Base-by-base conservation (phyloP, 2,329 filamentous ascomycete genomes). In the Botrytis byssoidea region DNA sequence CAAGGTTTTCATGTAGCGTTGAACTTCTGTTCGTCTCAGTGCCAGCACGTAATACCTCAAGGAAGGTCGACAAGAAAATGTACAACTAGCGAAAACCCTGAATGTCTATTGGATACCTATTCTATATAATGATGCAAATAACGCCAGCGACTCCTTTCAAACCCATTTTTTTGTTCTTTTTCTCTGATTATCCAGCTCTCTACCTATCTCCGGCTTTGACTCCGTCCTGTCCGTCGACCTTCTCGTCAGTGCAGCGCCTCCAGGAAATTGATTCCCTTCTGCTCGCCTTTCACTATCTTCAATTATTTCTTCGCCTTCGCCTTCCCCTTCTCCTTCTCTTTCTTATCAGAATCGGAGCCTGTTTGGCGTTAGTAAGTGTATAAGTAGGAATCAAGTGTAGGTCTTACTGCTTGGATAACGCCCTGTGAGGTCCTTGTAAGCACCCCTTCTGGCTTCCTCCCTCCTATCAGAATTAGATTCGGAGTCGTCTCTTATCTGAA, bases 361-460 rank as follows among this genome's bases (percentile, higher is more conserved):
- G 37, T 37, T 29, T 55, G 20, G 32, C 51, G 44, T 55, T 55
- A 55, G 32, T 12, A 55, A 12, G 12, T 1, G 16, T 29, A 29
- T 12, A 22, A 57, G 16, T 20, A 67, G 4, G 40, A 42, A 40
- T 29, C 22, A 20, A 35, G 9, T n/a, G 42, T 68, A 10, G 32
- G 3, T 8, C 46, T 40, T 22, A 40, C 32, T 18, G 1, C 20
- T 42, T 42, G 37, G 37, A 37, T 37, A 35, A 35, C 6, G 35
- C 35, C 35, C 35, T 35, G 35, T 35, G 35, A 35, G 35, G 35
- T 35, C 35, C 35, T 35, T 35, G 35, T 35, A 5, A 35, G 35
- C 4, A 4, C 5, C 35, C 1, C 6, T 35, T 35, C 35, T 35
- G 35, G 1, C 6, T 5, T 4, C 35, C 4, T 4, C 1, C 4